Conservation (phyloP, 2,329 filamentous ascomycete species). For the Apiospora rasikravindrae region DNA sequence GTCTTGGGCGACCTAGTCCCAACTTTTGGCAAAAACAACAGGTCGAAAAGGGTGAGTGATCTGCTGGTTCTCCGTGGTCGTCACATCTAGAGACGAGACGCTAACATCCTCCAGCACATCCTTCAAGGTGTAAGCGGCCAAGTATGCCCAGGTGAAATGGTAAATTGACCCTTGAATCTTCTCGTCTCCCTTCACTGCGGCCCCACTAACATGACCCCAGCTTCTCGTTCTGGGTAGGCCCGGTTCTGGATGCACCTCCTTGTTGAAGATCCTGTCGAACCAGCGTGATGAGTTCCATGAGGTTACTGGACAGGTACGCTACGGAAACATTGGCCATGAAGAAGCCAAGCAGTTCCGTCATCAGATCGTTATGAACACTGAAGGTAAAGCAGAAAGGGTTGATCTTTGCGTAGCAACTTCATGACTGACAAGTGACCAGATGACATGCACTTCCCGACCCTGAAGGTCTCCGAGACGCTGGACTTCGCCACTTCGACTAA, state of each 20-base stretch:
- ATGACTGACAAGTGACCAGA: slow-evolving; percentile 30
- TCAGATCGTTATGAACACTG: slow-evolving; percentile 40
- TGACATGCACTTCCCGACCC: slow-evolving; percentile 71
- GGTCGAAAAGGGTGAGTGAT: slow-evolving; percentile 37
- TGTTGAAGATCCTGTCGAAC: slow-evolving; percentile 39
- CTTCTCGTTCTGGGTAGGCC: slow-evolving; percentile 40
- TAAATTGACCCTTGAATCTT: slow-evolving; percentile 28
- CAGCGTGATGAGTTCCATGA: slow-evolving; percentile 35
- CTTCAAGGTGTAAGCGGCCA: slow-evolving; percentile 45
- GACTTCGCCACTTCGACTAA: slow-evolving; percentile 69
- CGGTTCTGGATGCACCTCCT: slow-evolving; percentile 39
- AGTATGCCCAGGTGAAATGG: slow-evolving; percentile 49
- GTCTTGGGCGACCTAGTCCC: slow-evolving; percentile 35
- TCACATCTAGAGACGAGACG: background rate
- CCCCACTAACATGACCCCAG: slow-evolving; percentile 24
- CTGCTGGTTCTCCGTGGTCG: background rate
- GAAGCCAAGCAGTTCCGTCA: slow-evolving; percentile 34
- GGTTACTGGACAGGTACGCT: slow-evolving; percentile 35
- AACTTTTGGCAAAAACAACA: slow-evolving; percentile 28
- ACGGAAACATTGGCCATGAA: slow-evolving; percentile 34
- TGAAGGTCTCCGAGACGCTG: slow-evolving; percentile 70
- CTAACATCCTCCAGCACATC: slow-evolving; percentile 39
- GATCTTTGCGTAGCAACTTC: too few relatives aligned
- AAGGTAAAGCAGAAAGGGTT: slow-evolving; percentile 27
- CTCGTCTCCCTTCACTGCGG: background rate